Evolutionary conservation across 2,329 filamentous ascomycete species (phyloP).

Genomic region (Verticillium zaregamsianum): DNA sequence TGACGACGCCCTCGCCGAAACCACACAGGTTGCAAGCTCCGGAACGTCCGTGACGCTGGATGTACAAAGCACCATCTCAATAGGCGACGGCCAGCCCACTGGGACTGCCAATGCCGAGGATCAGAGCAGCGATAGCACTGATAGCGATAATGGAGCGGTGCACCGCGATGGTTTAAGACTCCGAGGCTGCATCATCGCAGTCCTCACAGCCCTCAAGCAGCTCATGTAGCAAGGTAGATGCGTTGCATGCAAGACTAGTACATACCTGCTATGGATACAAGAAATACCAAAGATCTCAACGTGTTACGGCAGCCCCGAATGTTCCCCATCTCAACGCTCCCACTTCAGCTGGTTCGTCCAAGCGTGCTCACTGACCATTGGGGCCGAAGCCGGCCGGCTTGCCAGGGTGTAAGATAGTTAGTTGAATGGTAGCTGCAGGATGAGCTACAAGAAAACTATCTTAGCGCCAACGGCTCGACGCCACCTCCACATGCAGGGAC

Average conservation of each 20-base stretch:
- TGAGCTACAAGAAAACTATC: not conserved
- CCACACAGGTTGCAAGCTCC: not conserved
- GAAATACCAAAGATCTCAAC: not conserved
- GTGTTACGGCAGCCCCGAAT: not conserved
- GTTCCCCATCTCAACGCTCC: not conserved
- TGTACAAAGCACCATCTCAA: not conserved
- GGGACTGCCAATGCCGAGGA: not conserved
- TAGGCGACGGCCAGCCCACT: not conserved
- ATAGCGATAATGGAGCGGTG: not conserved
- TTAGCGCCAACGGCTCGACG: not conserved
- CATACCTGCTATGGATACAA: not conserved
- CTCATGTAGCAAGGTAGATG: not conserved
- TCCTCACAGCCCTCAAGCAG: not conserved
- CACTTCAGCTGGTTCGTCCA: not conserved
- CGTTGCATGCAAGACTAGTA: not conserved
- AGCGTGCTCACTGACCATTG: not conserved
- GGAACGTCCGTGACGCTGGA: not conserved
- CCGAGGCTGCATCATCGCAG: not conserved
- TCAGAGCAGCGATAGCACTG: not conserved
- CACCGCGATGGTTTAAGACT: not conserved
- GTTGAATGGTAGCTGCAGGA: too few relatives aligned
- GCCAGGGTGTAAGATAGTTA: not conserved
- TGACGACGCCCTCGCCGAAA: not conserved
- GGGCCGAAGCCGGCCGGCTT: not conserved
- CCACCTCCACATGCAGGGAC: not conserved